Evolutionary conservation across 495 filamentous ascomycete genomes (phyloP).

Genomic region (Talaromyces wortmannii): DNA sequence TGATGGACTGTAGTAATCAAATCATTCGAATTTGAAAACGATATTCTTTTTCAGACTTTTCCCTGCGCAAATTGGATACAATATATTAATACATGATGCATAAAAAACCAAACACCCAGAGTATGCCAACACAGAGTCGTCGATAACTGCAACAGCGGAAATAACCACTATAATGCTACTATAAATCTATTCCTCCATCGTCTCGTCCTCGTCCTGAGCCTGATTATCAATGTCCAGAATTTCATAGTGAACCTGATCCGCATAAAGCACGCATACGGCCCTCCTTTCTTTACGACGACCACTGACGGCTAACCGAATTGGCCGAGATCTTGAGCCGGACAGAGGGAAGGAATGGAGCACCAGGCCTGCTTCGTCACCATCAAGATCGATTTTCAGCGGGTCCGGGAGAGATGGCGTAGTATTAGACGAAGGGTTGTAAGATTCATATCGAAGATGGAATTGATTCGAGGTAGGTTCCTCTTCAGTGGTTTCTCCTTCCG

Average conservation of each 20-base stretch:
- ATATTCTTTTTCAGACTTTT: too few species aligned
- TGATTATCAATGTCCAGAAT: constrained; percentile 50
- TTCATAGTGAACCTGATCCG: constrained; percentile 47
- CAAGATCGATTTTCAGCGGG: constrained; percentile 8
- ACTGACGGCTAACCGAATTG: constrained; percentile 44
- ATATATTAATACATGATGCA: too few species aligned
- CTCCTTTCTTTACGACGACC: constrained; percentile 44
- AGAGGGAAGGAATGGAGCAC: constrained; percentile 27
- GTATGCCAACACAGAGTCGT: too few species aligned
- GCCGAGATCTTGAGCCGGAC: constrained; percentile 32
- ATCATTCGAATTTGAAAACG: too few species aligned
- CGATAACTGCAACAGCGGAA: too few species aligned
- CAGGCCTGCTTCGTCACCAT: constrained; percentile 7
- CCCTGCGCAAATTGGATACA: too few species aligned
- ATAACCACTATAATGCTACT: too few species aligned
- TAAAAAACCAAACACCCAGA: too few species aligned
- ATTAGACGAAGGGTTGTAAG: neutral
- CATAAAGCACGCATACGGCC: constrained; percentile 49
- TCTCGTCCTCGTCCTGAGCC: constrained; percentile 18
- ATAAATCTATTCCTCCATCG: neutral
- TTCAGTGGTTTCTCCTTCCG: too few species aligned
- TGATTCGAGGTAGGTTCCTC: constrained; percentile 5
- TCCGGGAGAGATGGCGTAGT: neutral
- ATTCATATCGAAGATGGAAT: constrained; percentile 6
- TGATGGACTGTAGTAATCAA: too few species aligned